Evolutionary conservation across 2,329 filamentous ascomycete species (phyloP), one percentile per base, ranked within the genome.

Genomic region (Onygena corvina): DNA sequence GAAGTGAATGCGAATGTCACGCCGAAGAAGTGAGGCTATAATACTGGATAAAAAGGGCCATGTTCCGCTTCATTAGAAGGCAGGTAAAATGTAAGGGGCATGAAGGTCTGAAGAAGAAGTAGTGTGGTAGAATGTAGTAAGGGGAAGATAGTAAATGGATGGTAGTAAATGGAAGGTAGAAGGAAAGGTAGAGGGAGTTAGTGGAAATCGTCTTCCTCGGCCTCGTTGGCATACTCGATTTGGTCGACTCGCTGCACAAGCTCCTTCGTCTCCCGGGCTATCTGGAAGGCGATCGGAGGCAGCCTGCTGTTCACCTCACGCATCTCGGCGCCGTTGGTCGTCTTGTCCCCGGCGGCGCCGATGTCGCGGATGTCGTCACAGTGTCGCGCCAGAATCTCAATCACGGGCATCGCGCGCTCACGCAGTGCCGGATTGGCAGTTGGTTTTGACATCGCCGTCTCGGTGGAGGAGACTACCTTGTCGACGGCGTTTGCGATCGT

Each of bases 261-360:
- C 62, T 85, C 86, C 71, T 90, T 92, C 47, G 83, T 84, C 66
- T 88, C 84, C 52, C 84, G 76, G 4, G 84, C 86, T 61, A 90
- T 83, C 66, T 87, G 84, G 65, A 93, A 93, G n/a, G 86, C 86
- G 57, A 92, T 80, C 1, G 86, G 86, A 8, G 86, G 86, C 46
- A 94, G 69, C 23, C 78, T 81, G 63, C 83, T 80, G 49, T 76
- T 82, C 71, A 83, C 82, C 60, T 72, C 71, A 4, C 66, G 68
- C 16, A 66, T 55, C 42, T 76, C 69, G 34, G 71, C 71, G 12
- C 71, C 67, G 44, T 73, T 75, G 2, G 73, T 72, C 5, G 73
- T 76, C 3, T 31, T 33, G 55, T 76, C 71, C 21, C 81, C 82
- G 30, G 76, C 77, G 30, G 77, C 69, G 50, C 76, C 75, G 50